A percentile compares a stretch with the other conserved stretches of the same genome.
These are phyloP conservation scores for Erythrophleum ivorense DNA, from an alignment of 331 rosid species.

Conservation along the genomic window DNA sequence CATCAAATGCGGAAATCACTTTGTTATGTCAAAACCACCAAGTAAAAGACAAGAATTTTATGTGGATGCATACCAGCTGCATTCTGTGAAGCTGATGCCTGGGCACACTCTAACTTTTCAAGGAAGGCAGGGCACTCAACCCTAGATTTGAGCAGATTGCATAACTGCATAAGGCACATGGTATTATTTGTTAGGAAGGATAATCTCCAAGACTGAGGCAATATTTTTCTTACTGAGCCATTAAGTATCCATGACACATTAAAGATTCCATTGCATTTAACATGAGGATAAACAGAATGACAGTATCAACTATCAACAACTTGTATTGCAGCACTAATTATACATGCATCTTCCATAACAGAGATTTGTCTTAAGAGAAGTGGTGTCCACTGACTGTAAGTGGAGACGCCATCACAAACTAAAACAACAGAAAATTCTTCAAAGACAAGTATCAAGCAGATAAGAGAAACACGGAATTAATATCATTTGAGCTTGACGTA, in stretches of 20 bases:
- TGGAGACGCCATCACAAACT: background rate
- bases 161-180: slow-evolving; percentile 62
- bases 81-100: slow-evolving; percentile 59
- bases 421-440: background rate
- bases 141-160: slow-evolving; percentile 82
- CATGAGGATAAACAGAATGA: slow-evolving; percentile 1
- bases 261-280: background rate
- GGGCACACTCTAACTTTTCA: slow-evolving; percentile 76
- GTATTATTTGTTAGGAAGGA: slow-evolving; percentile 4
- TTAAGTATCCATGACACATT: background rate
- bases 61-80: slow-evolving; percentile 57
- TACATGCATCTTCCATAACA: background rate
- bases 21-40: background rate
- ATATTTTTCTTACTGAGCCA: background rate
- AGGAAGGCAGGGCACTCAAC: slow-evolving; percentile 86
- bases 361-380: background rate
- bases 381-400: background rate
- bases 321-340: slow-evolving; percentile 1
- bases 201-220: slow-evolving; percentile 27
- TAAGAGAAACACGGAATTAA: background rate
- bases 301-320: background rate
- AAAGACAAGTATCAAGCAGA: background rate
- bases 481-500: slow-evolving; percentile 3
- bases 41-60: background rate
- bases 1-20: background rate